Evolutionary conservation across 2,329 filamentous ascomycete species (phyloP), one percentile per base, ranked within the genome.

Genomic region (Trichoderma sp.): DNA sequence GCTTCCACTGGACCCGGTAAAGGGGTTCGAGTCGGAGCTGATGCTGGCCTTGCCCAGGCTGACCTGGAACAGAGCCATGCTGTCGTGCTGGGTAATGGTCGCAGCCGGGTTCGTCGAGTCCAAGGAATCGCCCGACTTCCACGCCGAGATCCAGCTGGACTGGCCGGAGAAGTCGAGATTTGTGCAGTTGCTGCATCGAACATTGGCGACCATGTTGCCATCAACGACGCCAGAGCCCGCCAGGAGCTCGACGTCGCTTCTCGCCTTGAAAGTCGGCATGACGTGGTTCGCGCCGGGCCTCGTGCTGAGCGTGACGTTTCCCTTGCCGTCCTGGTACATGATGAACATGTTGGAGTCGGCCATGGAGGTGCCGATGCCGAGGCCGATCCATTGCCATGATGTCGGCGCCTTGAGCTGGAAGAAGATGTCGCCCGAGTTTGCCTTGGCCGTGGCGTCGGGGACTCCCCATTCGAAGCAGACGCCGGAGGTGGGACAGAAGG

Each of bases 231-330:
- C 89, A 56, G 86, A 90, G 59, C 89, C 88, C 0, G 79, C 82
- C 2, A 91, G 82, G 4, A 91, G 81, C 43, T 84, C 81, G 26
- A 90, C 76, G 37, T 82, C 77, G 28, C 80, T 79, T 6, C 81
- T 77, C 1, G 76, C 73, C 1, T 78, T 79, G 76, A 85, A 84
- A 30, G 77, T 58, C 0, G 89, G 89, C 79, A 81, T 77, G 43
- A 76, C 71, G 71, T 90, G 81, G 8, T 82, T 81, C 0, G 73
- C 78, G 34, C 84, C 86, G 3, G 76, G 73, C 26, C 89, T 85
- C 1, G 87, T 83, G 70, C 87, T 90, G 65, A 90, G 75, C 1
- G 89, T 91, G 28, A 90, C 82, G 74, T 90, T 90, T 70, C 85
- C 84, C 4, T 73, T 71, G 69, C 86, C 86, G 71, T 88, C 82